Base-by-base conservation (phyloP, 2,329 filamentous ascomycete genomes). In the Metarhizium guizhouense region DNA sequence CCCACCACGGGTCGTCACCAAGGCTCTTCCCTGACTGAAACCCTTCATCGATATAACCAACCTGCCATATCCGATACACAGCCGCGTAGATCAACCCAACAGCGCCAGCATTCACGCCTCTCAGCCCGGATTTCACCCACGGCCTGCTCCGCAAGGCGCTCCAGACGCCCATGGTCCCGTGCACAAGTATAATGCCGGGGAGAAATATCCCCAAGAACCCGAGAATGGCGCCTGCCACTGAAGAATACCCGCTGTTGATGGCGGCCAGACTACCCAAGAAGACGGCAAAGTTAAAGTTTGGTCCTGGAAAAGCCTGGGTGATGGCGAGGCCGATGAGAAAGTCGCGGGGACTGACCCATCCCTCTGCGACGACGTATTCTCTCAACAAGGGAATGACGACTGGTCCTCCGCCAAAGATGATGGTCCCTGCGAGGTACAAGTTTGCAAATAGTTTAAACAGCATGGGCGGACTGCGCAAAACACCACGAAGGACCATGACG, bases 261-360 rank as follows among this genome's bases (percentile, higher is more conserved):
- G 81, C 71, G 0, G 79, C 73, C 0, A 85, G 65, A 0, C 72
- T 69, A 1, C 82, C 81, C 0, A 85, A 69, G 55, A 76, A 85
- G 0, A 84, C 80, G 0, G 79, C 80, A 57, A 84, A 84, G 63
- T 76, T 76, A 36, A 72, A 73, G 58, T 73, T 72, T 7, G 70
- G 70, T 0, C 70, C 70, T 0, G 87, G 86, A 56, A 90, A 86
- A 0, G 84, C 79, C 67, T 90, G 86, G 18, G 83, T 85, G 54
- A 90, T 76, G 7, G 86, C 87, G 0, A 90, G 78, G 0, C 86
- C 87, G 51, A 90, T 81, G 0, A 90, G 73, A 64, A 90, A 90
- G 64, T 90, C 85, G 4, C 87, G 78, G 0, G 84, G 75, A 0
- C 78, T 81, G 0, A 90, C 86, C 86, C 86, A 90, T 6, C 83